phyloP scores from a whole-genome alignment of 352 stramenopile species.

The Thalassiosira oceanica region DNA sequence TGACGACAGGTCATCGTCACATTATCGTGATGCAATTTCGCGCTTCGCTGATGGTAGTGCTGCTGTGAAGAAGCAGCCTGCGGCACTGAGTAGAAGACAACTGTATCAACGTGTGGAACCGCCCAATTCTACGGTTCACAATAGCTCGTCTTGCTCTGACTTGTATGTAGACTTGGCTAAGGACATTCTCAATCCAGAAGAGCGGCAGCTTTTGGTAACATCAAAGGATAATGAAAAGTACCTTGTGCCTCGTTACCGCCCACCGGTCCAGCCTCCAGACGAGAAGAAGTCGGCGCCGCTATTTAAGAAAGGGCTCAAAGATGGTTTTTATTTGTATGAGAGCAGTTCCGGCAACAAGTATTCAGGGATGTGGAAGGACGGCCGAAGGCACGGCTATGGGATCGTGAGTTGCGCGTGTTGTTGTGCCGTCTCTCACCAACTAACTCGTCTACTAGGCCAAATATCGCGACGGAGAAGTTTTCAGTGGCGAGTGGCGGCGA shows the following conservation, averaged over 20 bases:
- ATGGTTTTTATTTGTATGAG: conserved; percentile 46
- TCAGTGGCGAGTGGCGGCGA: conserved; percentile 41
- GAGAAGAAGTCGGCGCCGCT: conserved; percentile 5
- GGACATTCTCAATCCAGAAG: conserved; percentile 7
- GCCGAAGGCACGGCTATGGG: conserved; percentile 43
- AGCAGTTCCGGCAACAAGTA: conserved; percentile 40
- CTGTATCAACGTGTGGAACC: conserved; percentile 28
- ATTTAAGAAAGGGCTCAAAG: conserved; percentile 40
- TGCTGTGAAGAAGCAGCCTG: conserved; percentile 1
- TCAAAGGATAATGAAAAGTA: conserved; percentile 35
- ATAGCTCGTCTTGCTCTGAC: conserved; percentile 9
- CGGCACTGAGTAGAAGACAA: conserved; percentile 16
- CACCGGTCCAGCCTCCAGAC: conserved; percentile 16
- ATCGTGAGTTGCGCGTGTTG: too few species aligned
- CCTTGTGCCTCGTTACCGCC: conserved; percentile 29
- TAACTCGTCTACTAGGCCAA: conserved; percentile 10
- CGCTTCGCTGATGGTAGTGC: conserved; percentile 7
- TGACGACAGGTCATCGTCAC: conserved; percentile 6
- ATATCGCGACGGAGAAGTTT: conserved; percentile 48
- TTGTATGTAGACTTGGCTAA: conserved; percentile 21
- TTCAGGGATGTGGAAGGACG: conserved; percentile 38
- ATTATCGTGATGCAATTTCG: conserved; percentile 22
- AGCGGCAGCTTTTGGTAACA: conserved; percentile 21
- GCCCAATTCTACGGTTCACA: too few species aligned
- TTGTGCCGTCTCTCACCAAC: too few species aligned